Conservation (phyloP, 1,284 basidiomycete species). For the Xerocomus minutiporus region DNA sequence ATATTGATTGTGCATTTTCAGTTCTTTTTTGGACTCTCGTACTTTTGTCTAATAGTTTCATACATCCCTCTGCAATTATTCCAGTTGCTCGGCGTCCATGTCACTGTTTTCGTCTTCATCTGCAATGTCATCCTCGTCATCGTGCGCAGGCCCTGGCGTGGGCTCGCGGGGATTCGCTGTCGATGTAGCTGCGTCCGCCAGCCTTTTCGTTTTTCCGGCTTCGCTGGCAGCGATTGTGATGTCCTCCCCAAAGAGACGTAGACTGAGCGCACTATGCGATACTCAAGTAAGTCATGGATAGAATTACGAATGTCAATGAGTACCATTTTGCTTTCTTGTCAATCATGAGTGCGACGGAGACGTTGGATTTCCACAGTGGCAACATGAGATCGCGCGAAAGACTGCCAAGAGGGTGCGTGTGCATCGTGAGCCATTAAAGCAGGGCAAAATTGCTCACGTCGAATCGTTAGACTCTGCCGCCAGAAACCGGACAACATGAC, state of each 20-base stretch:
- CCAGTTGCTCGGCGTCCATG: conserved; percentile 10
- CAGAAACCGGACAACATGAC: conserved; percentile 67
- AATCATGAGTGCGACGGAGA: conserved; percentile 84
- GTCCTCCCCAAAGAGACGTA: conserved; percentile 77
- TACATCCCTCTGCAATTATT: neutral
- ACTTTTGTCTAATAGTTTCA: conserved; percentile 36
- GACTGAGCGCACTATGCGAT: conserved; percentile 59
- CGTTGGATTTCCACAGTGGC: conserved; percentile 89
- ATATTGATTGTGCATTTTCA: too few species aligned
- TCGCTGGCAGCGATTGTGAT: conserved; percentile 55
- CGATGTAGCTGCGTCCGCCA: conserved; percentile 1
- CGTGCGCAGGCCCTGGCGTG: conserved; percentile 6
- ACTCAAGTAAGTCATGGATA: neutral
- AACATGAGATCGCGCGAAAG: conserved; percentile 72
- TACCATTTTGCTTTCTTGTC: conserved; percentile 94
- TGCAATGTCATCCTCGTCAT: conserved; percentile 5
- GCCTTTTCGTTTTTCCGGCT: conserved; percentile 29
- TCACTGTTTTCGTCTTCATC: conserved; percentile 10
- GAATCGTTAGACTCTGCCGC: conserved; percentile 50
- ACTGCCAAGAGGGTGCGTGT: conserved; percentile 35
- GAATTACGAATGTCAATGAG: neutral
- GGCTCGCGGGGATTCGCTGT: neutral
- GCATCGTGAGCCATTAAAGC: neutral
- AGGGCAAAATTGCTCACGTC: conserved; percentile 40
- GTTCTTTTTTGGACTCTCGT: conserved; percentile 25